Percentiles rank a stretch among this genome's conserved stretches.
These are phyloP conservation scores for Fagopyrum tataricum DNA, from an alignment of 148 eudicot genomes.

Conservation along the genomic window DNA sequence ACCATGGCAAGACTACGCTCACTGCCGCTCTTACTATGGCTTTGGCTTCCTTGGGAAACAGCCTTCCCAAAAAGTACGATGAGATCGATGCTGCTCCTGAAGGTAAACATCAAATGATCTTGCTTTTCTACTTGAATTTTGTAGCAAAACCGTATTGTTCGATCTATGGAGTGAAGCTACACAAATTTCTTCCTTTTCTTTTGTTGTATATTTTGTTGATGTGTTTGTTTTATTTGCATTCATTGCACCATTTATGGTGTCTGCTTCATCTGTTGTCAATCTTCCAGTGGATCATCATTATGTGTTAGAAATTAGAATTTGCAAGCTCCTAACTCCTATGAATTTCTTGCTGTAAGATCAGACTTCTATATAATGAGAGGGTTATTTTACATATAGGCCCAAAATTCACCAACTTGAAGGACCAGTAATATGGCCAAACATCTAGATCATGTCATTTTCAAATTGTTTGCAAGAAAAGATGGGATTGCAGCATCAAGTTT, in stretches of 20 bases:
- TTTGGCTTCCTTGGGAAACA: conserved; percentile 1
- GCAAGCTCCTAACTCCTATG: too few species aligned
- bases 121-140: background rate
- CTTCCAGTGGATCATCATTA: background rate
- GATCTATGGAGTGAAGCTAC: too few species aligned
- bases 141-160: background rate
- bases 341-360: too few species aligned
- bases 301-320: background rate
- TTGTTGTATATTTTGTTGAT: too few species aligned
- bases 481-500: background rate
- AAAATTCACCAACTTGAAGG: background rate
- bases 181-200: too few species aligned
- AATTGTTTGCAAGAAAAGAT: background rate
- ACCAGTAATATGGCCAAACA: background rate
- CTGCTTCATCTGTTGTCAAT: background rate
- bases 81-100: conserved; percentile 9
- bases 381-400: background rate
- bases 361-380: background rate
- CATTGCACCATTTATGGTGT: too few species aligned
- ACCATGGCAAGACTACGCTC: conserved; percentile 8
- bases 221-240: too few species aligned
- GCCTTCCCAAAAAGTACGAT: conserved; percentile 2
- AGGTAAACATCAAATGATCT: background rate
- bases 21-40: conserved; percentile 3
- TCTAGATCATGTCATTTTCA: background rate